Percentiles rank a stretch among this genome's conserved stretches.
Evolutionary conservation across 169 alveolate genomes (phyloP).

Genomic region (Eimeria mitis): DNA sequence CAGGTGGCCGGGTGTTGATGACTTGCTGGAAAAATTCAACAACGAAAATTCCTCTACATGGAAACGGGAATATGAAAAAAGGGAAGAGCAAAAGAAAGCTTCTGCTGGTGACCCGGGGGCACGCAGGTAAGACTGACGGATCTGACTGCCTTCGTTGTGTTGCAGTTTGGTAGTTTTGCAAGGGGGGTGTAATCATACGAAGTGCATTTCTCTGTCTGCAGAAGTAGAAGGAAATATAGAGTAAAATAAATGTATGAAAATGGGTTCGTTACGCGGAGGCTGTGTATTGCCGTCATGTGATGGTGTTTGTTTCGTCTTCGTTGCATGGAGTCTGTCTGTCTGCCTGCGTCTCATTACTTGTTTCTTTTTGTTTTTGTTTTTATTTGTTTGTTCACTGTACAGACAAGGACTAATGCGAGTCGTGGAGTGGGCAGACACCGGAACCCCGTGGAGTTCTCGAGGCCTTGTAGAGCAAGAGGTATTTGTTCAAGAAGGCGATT

Average conservation of each 20-base stretch:
- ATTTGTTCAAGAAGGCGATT: conserved; percentile 46
- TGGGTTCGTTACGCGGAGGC: too few species aligned
- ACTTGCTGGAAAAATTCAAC: background rate
- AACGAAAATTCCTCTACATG: background rate
- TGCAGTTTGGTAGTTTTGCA: background rate
- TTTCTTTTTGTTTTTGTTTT: background rate
- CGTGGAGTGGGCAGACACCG: conserved; percentile 52
- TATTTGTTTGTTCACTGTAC: background rate
- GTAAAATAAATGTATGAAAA: too few species aligned
- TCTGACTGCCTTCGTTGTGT: too few species aligned
- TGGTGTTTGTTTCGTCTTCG: too few species aligned
- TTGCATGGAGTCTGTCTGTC: background rate
- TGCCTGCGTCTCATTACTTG: background rate
- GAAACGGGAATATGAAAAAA: background rate
- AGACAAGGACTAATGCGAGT: conserved; percentile 45
- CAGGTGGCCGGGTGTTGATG: conserved; percentile 33
- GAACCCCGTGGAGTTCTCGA: conserved; percentile 16
- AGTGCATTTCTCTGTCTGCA: too few species aligned
- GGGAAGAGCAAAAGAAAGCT: background rate
- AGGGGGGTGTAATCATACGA: background rate
- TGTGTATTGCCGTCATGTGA: too few species aligned
- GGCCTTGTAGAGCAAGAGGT: conserved; percentile 56
- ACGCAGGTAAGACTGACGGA: background rate
- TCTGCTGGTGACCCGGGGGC: conserved; percentile 15
- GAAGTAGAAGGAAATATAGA: too few species aligned